Conservation (phyloP, 2,329 filamentous ascomycete species). For the Hymenotorrendiella dingleyae region DNA sequence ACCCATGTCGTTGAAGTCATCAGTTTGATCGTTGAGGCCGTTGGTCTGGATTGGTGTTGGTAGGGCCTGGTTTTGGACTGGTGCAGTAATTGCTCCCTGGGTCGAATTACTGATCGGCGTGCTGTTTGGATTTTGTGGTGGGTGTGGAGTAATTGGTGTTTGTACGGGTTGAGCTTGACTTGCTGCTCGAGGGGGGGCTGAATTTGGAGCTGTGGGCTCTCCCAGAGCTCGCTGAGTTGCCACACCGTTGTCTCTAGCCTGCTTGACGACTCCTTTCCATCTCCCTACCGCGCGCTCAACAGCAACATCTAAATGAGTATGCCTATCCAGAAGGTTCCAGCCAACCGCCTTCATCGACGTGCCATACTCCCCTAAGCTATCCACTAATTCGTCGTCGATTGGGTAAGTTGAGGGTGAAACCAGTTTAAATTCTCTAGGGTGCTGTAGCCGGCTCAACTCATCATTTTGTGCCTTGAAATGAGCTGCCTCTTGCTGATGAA, state of each 20-base stretch:
- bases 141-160: constrained; percentile 3
- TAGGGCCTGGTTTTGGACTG: neutral
- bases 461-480: constrained; percentile 54
- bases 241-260: constrained; percentile 33
- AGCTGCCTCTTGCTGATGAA: constrained; percentile 44
- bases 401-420: constrained; percentile 46
- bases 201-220: constrained; percentile 11
- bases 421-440: constrained; percentile 53
- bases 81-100: neutral
- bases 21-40: neutral
- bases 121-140: constrained; percentile 1
- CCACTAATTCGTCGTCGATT: constrained; percentile 43
- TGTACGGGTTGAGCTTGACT: constrained; percentile 3
- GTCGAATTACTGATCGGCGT: neutral
- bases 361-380: constrained; percentile 41
- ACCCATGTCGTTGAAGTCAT: constrained; percentile 7
- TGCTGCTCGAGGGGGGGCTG: neutral
- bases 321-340: constrained; percentile 44
- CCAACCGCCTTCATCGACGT: constrained; percentile 39
- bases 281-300: constrained; percentile 51
- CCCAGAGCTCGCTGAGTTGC: constrained; percentile 43
- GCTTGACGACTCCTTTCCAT: constrained; percentile 57
- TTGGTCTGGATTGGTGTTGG: constrained; percentile 5
- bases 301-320: constrained; percentile 45
- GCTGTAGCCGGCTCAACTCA: constrained; percentile 51